Percentiles rank a stretch among this genome's conserved stretches.
Conservation (phyloP, 2,329 filamentous ascomycete species). For the Hypoxylon sp. region DNA sequence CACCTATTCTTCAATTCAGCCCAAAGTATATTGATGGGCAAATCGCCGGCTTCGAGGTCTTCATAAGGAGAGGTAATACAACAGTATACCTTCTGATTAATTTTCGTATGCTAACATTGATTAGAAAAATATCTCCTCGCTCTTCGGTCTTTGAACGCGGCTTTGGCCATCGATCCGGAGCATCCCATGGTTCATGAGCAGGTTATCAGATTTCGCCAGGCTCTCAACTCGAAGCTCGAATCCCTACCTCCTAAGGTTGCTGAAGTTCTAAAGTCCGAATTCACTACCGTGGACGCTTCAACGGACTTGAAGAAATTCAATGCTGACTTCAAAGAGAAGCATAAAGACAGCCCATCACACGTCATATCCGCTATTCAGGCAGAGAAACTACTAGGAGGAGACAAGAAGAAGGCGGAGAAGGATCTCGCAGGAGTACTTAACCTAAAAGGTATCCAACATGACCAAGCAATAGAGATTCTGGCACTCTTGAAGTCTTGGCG, state of each 20-base stretch:
- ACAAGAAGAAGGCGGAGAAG: conserved; percentile 71
- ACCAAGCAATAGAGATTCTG: conserved; percentile 63
- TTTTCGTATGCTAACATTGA: conserved; percentile 32
- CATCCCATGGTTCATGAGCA: conserved; percentile 84
- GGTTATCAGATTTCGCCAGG: conserved; percentile 76
- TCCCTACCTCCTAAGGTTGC: conserved; percentile 76
- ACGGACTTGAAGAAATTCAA: conserved; percentile 75
- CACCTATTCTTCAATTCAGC: conserved; percentile 84
- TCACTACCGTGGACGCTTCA: conserved; percentile 72
- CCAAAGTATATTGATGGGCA: conserved; percentile 87
- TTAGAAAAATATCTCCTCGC: conserved; percentile 90
- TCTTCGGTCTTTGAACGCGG: conserved; percentile 85
- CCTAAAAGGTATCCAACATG: conserved; percentile 61
- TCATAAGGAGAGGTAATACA: conserved; percentile 82
- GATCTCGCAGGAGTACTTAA: conserved; percentile 70
- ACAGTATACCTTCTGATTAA: background rate
- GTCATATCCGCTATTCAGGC: conserved; percentile 74
- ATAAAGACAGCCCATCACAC: conserved; percentile 74
- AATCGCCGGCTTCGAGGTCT: conserved; percentile 90
- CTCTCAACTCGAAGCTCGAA: conserved; percentile 68
- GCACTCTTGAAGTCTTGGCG: conserved; percentile 64
- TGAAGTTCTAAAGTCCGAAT: conserved; percentile 78
- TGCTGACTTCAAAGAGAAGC: conserved; percentile 72
- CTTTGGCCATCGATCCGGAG: conserved; percentile 76
- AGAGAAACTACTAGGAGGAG: conserved; percentile 71